Conservation (phyloP, 2,329 filamentous ascomycete genomes). For the Aspergillus sojae region DNA sequence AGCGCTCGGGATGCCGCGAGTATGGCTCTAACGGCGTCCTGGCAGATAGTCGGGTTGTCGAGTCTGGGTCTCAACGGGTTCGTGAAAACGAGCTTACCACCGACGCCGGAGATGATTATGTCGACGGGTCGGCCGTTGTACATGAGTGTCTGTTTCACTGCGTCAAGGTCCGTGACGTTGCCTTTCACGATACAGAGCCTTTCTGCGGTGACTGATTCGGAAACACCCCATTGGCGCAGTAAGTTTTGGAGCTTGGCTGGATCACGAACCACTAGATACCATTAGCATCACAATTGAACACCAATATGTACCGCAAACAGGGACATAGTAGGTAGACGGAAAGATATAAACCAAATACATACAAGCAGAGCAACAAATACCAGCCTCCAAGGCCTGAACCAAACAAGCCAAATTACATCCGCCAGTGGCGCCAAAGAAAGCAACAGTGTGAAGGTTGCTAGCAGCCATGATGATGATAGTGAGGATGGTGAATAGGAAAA, state of each 20-base stretch:
- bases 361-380: slow-evolving; percentile 48
- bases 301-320: background rate
- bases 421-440: slow-evolving; percentile 58
- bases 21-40: slow-evolving; percentile 32
- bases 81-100: slow-evolving; percentile 34
- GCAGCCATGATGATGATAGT: background rate
- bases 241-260: slow-evolving; percentile 52
- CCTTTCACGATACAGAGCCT: slow-evolving; percentile 54
- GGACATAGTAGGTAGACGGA: background rate
- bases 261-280: slow-evolving; percentile 46
- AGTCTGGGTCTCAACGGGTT: slow-evolving; percentile 31
- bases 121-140: slow-evolving; percentile 36
- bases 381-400: slow-evolving; percentile 46
- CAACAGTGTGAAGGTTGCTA: slow-evolving; percentile 36
- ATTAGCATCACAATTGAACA: background rate
- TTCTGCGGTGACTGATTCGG: slow-evolving; percentile 34
- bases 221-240: slow-evolving; percentile 46
- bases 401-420: slow-evolving; percentile 51
- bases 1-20: slow-evolving; percentile 21
- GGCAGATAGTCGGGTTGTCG: slow-evolving; percentile 39
- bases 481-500: too few species aligned
- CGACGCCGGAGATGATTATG: slow-evolving; percentile 53
- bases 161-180: slow-evolving; percentile 46
- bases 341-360: slow-evolving; percentile 1
- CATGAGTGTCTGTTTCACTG: slow-evolving; percentile 42